Percentiles rank a stretch among this genome's conserved stretches.
Evolutionary conservation across 2,329 filamentous ascomycete species (phyloP).

Genomic region (Leptographium lundbergii): DNA sequence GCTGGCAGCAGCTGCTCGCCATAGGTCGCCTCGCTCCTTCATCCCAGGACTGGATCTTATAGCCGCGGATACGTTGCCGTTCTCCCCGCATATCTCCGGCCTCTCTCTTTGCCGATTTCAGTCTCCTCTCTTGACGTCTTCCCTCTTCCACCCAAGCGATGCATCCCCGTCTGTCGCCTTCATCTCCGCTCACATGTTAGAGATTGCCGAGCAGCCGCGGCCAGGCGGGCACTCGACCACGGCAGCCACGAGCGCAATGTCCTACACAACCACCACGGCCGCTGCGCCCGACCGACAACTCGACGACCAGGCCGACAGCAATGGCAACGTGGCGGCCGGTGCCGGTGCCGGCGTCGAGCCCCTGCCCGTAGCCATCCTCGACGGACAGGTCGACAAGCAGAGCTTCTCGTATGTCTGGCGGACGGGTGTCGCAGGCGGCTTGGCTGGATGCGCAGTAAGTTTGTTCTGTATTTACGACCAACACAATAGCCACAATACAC

Average conservation of each 20-base stretch:
- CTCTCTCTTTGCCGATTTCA: background rate
- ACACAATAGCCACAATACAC: no score
- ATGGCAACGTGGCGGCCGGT: background rate
- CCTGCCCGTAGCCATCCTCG: conserved; percentile 31
- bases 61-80: no score
- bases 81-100: no score
- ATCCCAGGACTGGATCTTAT: no score
- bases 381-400: conserved; percentile 49
- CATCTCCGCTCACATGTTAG: conserved; percentile 28
- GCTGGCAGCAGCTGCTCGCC: no score
- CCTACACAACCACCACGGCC: background rate
- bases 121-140: no score
- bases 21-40: no score
- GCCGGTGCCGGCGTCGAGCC: conserved; percentile 24
- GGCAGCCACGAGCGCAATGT: background rate
- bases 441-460: conserved; percentile 84
- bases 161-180: conserved; percentile 16
- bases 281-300: background rate
- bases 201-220: conserved; percentile 28
- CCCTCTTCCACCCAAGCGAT: conserved; percentile 27
- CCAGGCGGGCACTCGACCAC: conserved; percentile 20
- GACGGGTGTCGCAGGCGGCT: conserved; percentile 73
- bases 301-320: background rate
- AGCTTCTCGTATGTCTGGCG: conserved; percentile 75
- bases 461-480: no score